Evolutionary conservation across 169 alveolate genomes (phyloP).

Genomic region (Plasmodium ovale): DNA sequence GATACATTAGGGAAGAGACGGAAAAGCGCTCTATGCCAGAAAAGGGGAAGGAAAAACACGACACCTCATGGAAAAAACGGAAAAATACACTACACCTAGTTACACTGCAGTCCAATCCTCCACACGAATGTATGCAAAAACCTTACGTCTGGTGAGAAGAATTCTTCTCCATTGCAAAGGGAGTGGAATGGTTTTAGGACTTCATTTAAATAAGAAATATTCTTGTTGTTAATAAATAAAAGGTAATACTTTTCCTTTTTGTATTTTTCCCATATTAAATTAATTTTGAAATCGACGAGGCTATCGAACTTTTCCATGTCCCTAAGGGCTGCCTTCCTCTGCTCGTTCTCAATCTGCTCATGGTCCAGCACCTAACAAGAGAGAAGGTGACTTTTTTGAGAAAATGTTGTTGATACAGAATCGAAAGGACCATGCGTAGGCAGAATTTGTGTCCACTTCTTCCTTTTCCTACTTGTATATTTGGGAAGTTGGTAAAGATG

Average conservation of each 20-base stretch:
- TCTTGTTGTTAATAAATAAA: slow-evolving; percentile 66
- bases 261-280: slow-evolving; percentile 38
- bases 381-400: neutral
- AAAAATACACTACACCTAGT: neutral
- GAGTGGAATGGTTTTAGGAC: slow-evolving; percentile 48
- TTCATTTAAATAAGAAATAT: slow-evolving; percentile 40
- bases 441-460: neutral
- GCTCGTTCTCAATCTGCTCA: slow-evolving; percentile 13
- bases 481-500: slow-evolving; percentile 52
- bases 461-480: slow-evolving; percentile 34
- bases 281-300: slow-evolving; percentile 47
- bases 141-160: neutral
- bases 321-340: slow-evolving; percentile 19
- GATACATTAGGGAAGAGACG: neutral
- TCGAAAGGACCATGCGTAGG: neutral
- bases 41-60: neutral
- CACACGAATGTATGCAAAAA: neutral
- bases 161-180: slow-evolving; percentile 24
- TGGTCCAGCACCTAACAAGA: slow-evolving; percentile 36
- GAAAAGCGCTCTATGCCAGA: neutral
- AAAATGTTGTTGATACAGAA: neutral
- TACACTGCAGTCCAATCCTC: neutral
- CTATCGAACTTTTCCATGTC: slow-evolving; percentile 33
- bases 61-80: neutral
- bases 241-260: slow-evolving; percentile 47